Conservation (phyloP, 768 basidiomycete genomes). For the Suillus occidentalis region DNA sequence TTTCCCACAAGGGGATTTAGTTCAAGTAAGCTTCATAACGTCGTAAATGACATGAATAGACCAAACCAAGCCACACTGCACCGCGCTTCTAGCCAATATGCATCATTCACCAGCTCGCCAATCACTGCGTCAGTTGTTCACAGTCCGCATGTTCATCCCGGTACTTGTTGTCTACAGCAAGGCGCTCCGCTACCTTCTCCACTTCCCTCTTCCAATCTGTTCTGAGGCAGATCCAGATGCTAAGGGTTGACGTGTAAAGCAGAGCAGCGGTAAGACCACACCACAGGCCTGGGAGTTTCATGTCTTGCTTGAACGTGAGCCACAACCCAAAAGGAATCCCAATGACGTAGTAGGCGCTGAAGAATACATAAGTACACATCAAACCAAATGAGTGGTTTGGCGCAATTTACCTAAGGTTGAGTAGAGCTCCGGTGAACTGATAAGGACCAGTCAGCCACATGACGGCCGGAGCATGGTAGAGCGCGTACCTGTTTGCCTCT, state of each 20-base stretch:
- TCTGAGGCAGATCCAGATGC: constrained; percentile 50
- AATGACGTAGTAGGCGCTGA: constrained; percentile 74
- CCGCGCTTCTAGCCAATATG: background rate
- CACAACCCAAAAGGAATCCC: constrained; percentile 82
- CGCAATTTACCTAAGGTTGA: constrained; percentile 64
- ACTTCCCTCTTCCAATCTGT: constrained; percentile 71
- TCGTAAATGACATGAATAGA: background rate
- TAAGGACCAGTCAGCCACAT: background rate
- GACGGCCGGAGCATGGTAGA: background rate
- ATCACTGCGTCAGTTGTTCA: background rate
- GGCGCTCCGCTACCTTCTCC: constrained; percentile 50
- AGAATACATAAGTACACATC: constrained; percentile 7
- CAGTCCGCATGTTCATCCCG: constrained; percentile 5
- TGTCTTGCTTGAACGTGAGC: constrained; percentile 62
- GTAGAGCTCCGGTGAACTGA: constrained; percentile 72
- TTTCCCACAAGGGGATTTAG: constrained; percentile 1
- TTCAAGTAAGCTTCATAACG: background rate
- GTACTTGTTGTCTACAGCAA: constrained; percentile 44
- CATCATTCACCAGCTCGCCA: background rate
- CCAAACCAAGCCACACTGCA: background rate
- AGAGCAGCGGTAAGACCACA: constrained; percentile 69
- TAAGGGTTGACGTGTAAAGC: constrained; percentile 54
- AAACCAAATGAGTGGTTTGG: background rate
- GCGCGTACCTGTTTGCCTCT: constrained; percentile 67
- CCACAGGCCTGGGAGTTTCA: constrained; percentile 81